Percentiles rank a stretch among this genome's conserved stretches.
Evolutionary conservation across 108 stramenopile genomes (phyloP).

Genomic region (Skeletonema marinoi): DNA sequence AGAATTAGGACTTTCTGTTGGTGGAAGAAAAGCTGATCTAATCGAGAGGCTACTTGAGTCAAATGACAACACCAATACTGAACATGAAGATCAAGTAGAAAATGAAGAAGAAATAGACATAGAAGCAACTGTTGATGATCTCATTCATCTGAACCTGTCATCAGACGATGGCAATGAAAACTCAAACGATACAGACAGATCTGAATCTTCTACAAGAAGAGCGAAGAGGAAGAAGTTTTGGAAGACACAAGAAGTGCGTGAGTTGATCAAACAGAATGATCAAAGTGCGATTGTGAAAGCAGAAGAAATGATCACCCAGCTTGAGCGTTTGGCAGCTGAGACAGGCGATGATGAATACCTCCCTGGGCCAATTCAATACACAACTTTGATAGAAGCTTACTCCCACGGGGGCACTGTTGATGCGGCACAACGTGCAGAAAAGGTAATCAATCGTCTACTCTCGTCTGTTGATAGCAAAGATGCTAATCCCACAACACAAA

Average conservation of each 20-base stretch:
- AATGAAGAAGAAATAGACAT: not conserved
- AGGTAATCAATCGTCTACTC: conserved; percentile 20
- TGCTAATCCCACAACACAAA: conserved; percentile 24
- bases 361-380: conserved; percentile 40
- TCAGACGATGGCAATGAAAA: not conserved
- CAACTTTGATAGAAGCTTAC: conserved; percentile 39
- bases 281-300: conserved; percentile 26
- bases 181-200: not conserved
- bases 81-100: not conserved
- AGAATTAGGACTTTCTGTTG: conserved; percentile 34
- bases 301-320: conserved; percentile 38
- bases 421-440: conserved; percentile 29
- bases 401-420: conserved; percentile 24
- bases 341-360: conserved; percentile 31
- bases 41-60: conserved; percentile 33
- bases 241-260: conserved; percentile 41
- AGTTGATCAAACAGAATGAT: conserved; percentile 31
- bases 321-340: conserved; percentile 29
- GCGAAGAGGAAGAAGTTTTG: conserved; percentile 38
- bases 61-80: not conserved
- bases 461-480: not conserved
- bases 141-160: not conserved
- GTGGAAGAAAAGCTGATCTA: conserved; percentile 50
- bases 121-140: not conserved
- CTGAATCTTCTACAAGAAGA: conserved; percentile 14